Base-by-base conservation (phyloP, 495 filamentous ascomycete genomes). In the Melanomma pulvis-pyrius region DNA sequence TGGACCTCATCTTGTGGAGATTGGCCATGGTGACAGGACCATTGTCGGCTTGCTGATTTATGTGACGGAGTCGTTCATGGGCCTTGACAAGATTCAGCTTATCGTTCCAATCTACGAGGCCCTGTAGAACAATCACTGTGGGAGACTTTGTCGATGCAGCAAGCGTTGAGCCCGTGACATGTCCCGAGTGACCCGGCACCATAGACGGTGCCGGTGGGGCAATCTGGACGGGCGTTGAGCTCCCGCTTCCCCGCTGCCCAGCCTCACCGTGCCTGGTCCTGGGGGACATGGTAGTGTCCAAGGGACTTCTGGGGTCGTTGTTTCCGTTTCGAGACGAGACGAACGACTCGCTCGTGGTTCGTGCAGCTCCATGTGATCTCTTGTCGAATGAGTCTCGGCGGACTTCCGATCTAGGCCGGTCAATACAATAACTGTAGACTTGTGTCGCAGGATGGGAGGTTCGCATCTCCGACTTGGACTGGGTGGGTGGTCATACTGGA, bases 161-260 rank as follows among this genome's bases (percentile, higher is more conserved):
- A 17, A 19, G 17, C 1, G 51, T 8, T 19, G 19, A 25, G 48
- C 7, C 22, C 11, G 21, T 19, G 8, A 9, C 52, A 46, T 15
- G 54, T 11, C 25, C 54, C 25, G 29, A 12, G 15, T 21, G 5
- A 22, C 11, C 21, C 9, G 39, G 47, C 7, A 34, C 17, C 47
- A 61, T 61, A 24, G 59, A 28, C 0, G 59, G 59, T 32, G 47
- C 47, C 12, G 39, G 5, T 1, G 59, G 59, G 25, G 59, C 59
- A n/a, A 52, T 39, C 15, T 25, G 59, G 25, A 36, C 30, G 1
- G 59, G 59, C 5, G 59, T 51, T 7, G 59, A 61, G 7, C 17
- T n/a, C 24, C 59, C 59, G 24, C 59, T 61, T 17, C 46, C 59
- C 12, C 34, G 47, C 6, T 2, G n/a, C n/a, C 5, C 12, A 13